Percentiles rank a stretch among this genome's conserved stretches.
These are phyloP conservation scores for Fonsecaea nubica DNA, from an alignment of 2,329 filamentous ascomycete genomes.

Conservation along the genomic window DNA sequence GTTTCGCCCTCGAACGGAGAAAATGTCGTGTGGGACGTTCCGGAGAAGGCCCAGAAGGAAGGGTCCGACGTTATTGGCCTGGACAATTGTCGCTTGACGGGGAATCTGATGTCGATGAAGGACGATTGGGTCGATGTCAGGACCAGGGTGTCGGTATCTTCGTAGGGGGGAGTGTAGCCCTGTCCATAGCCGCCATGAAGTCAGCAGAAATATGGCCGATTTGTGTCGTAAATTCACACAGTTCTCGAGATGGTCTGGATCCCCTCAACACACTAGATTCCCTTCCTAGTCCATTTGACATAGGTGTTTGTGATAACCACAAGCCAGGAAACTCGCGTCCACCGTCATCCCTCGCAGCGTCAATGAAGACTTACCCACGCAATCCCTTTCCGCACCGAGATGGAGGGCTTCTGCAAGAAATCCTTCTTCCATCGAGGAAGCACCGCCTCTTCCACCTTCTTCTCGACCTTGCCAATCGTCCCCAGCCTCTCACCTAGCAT, in stretches of 20 bases:
- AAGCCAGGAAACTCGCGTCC: background rate
- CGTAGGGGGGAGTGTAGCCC: constrained; percentile 36
- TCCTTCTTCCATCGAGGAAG: constrained; percentile 37
- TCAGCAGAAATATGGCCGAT: constrained; percentile 5
- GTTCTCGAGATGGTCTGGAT: background rate
- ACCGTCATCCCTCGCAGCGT: background rate
- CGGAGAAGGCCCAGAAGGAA: constrained; percentile 39
- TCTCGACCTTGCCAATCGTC: constrained; percentile 28
- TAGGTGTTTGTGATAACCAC: background rate
- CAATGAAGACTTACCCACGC: constrained; percentile 36
- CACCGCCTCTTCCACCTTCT: background rate
- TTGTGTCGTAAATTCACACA: background rate
- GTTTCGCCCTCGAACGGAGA: constrained; percentile 16
- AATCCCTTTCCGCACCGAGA: constrained; percentile 36
- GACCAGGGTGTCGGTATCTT: constrained; percentile 39
- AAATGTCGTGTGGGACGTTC: constrained; percentile 32
- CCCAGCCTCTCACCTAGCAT: constrained; percentile 38
- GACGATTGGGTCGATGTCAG: constrained; percentile 32
- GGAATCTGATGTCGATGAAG: constrained; percentile 40
- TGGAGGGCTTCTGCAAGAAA: constrained; percentile 37
- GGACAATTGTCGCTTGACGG: constrained; percentile 18
- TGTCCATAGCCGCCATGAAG: constrained; percentile 10
- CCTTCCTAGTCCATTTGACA: too few relatives aligned
- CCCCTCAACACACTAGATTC: background rate
- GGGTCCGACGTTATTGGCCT: constrained; percentile 26